Conservation (phyloP, 805 yeast species). For the Spathaspora hagerdaliae region DNA sequence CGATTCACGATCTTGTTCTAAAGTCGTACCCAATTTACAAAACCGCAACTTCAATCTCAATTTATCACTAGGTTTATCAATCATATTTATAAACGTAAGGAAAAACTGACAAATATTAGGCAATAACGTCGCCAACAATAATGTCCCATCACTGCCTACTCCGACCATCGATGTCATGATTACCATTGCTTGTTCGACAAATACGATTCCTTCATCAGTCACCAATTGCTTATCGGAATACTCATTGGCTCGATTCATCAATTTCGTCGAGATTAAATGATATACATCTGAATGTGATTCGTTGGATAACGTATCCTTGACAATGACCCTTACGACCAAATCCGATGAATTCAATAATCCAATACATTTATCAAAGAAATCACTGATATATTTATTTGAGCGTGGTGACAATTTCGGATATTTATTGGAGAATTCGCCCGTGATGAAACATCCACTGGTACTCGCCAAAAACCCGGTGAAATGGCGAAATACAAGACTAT, state of each 20-base stretch:
- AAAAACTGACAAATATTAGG: constrained; percentile 27
- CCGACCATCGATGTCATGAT: constrained; percentile 40
- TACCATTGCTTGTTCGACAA: constrained; percentile 48
- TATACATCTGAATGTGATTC: constrained; percentile 61
- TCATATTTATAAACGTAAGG: constrained; percentile 22
- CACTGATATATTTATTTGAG: constrained; percentile 35
- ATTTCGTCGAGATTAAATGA: constrained; percentile 43
- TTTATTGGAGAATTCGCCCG: constrained; percentile 5
- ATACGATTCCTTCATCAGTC: constrained; percentile 27
- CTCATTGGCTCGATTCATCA: constrained; percentile 34
- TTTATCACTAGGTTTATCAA: constrained; percentile 24
- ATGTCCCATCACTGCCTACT: constrained; percentile 32
- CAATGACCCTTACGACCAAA: constrained; percentile 59
- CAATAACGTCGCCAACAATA: constrained; percentile 26
- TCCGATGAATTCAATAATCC: constrained; percentile 45
- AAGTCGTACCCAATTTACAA: constrained; percentile 32
- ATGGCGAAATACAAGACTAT: constrained; percentile 53
- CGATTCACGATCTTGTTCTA: constrained; percentile 29
- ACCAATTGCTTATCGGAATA: constrained; percentile 23
- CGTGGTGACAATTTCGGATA: constrained; percentile 19
- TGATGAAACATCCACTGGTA: constrained; percentile 58
- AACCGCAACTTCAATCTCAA: constrained; percentile 41
- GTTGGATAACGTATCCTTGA: constrained; percentile 65
- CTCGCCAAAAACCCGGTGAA: constrained; percentile 73
- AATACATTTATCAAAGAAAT: constrained; percentile 50